Conservation (phyloP, 495 filamentous ascomycete genomes). For the Xylaria castorea region DNA sequence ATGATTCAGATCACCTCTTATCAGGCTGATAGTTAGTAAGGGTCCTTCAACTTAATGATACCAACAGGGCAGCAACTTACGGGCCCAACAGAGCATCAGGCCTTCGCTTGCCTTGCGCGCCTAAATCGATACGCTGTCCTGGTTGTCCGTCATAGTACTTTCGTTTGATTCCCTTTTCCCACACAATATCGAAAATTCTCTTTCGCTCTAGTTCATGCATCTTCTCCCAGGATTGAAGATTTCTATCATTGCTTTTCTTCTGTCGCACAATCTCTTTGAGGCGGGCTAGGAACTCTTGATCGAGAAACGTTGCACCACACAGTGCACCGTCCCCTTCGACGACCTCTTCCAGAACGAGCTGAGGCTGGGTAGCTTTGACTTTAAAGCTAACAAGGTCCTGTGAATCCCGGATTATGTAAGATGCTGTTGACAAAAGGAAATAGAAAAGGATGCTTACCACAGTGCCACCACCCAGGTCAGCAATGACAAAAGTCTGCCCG, state of each 20-base stretch:
- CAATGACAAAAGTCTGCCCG: slow-evolving; percentile 17
- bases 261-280: not conserved
- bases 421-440: not conserved
- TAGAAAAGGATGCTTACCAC: not conserved
- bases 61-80: not conserved
- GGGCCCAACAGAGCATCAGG: not conserved
- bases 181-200: slow-evolving; percentile 4
- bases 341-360: slow-evolving; percentile 7
- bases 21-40: not conserved
- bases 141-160: slow-evolving; percentile 1
- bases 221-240: not conserved
- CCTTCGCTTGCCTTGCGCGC: not conserved
- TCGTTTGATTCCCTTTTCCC: slow-evolving; percentile 23
- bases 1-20: not conserved
- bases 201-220: slow-evolving; percentile 9
- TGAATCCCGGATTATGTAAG: not conserved
- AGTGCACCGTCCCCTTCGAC: slow-evolving; percentile 13
- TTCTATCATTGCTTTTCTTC: not conserved
- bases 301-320: slow-evolving; percentile 21
- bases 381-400: slow-evolving; percentile 21
- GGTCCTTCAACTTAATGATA: not conserved
- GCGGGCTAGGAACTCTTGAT: not conserved
- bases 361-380: not conserved
- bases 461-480: slow-evolving; percentile 20
- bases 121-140: not conserved